Base-by-base conservation (phyloP, 805 yeast species). In the Saccharomycopsis fermentans region DNA sequence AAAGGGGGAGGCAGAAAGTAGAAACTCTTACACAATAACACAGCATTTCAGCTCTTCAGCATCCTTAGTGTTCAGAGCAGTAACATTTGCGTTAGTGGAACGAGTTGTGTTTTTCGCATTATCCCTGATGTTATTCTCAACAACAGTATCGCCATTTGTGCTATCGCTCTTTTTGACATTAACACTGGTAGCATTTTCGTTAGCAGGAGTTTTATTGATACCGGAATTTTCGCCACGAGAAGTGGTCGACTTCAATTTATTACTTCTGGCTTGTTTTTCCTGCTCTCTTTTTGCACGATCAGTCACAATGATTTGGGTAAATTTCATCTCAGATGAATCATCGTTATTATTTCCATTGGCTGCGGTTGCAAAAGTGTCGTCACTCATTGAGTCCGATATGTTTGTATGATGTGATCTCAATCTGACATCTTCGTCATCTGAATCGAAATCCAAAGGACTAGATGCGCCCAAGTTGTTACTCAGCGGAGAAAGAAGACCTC, bases 251-350 rank as follows among this genome's bases (percentile, higher is more conserved):
- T 29, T 37, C 35, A 17, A 39, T 12, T 54, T 54, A 35, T 4
- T 24, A 36, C 39, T 37, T 19, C 16, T 39, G 35, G 9, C 40
- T 19, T 32, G 35, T 19, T 40, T 24, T 37, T 54, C 50, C 26
- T 37, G 55, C 21, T 54, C 55, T 4, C 55, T 34, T 26, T 35
- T 52, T 12, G 60, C 62, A 40, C 50, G 55, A 48, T 57, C 55
- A 8, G 62, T 59, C 17, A 50, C 52, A 4, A 59, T 57, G 16
- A 59, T 57, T 48, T 59, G 62, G 35, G 58, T 58, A 43, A 59
- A 59, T 6, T 57, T 35, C 36, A 19, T 37, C n/a, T 36, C 36
- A 19, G 51, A 32, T 11, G 27, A 36, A 8, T 34, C n/a, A 17
- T 37, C 39, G 8, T 51, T 24, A 34, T 40, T 32, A 32, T 35